Conservation (phyloP, 202 grass and related monocot genomes). For the Setaria italica region DNA sequence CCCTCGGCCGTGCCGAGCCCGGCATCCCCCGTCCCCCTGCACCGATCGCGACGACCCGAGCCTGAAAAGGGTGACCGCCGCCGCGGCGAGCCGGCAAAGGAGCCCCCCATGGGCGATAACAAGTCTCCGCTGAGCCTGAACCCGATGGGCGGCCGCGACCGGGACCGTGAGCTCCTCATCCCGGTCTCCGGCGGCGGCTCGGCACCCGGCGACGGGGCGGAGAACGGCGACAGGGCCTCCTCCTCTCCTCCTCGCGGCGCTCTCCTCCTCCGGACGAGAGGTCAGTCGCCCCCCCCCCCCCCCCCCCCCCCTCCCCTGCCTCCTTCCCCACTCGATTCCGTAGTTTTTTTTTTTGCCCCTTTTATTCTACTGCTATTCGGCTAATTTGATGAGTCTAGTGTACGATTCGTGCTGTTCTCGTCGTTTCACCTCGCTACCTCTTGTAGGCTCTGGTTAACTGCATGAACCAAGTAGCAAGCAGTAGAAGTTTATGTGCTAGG, state of each 20-base stretch:
- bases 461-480: background rate
- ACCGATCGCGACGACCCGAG: slow-evolving; percentile 55
- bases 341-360: slow-evolving; percentile 25
- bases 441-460: background rate
- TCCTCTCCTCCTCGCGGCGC: slow-evolving; percentile 66
- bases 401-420: background rate
- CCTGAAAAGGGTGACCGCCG: slow-evolving; percentile 19
- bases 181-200: slow-evolving; percentile 68
- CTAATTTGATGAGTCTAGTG: background rate
- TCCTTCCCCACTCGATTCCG: background rate
- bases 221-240: slow-evolving; percentile 47
- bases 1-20: slow-evolving; percentile 26
- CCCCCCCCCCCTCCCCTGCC: background rate
- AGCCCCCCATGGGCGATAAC: slow-evolving; percentile 70
- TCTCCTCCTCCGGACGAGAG: slow-evolving; percentile 76
- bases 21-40: background rate
- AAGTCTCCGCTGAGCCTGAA: slow-evolving; percentile 65
- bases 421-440: background rate
- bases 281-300: slow-evolving; percentile 16
- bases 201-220: slow-evolving; percentile 46
- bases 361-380: background rate
- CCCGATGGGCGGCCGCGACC: slow-evolving; percentile 57
- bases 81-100: background rate
- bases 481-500: slow-evolving; percentile 9
- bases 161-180: slow-evolving; percentile 89